Conservation (phyloP, 176 grass and related monocot species). For the Calamus simplicifolius region DNA sequence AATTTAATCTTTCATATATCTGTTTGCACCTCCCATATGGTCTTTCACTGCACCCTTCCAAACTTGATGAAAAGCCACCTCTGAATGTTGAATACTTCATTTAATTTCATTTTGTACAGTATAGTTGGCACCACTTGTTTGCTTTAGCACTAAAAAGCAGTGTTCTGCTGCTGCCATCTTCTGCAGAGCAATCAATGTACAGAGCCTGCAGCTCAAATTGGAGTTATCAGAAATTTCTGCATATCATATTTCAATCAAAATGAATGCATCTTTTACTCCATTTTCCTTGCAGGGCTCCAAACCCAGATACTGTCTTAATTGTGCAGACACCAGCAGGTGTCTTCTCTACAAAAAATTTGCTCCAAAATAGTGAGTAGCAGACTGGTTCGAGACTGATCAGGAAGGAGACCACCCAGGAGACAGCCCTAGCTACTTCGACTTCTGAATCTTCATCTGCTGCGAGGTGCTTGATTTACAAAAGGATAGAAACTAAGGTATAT, state of each 20-base stretch:
- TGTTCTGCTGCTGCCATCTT: too few relatives aligned
- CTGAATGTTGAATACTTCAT: too few relatives aligned
- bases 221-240: too few relatives aligned
- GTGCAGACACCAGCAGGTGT: conserved; percentile 58
- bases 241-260: not conserved
- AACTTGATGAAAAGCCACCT: too few relatives aligned
- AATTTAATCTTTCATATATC: too few relatives aligned
- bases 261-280: not conserved
- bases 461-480: conserved; percentile 64
- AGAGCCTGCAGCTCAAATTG: too few relatives aligned
- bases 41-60: too few relatives aligned
- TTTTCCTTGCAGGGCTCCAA: conserved; percentile 38
- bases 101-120: too few relatives aligned
- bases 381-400: conserved; percentile 37
- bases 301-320: conserved; percentile 67
- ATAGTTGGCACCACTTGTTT: too few relatives aligned
- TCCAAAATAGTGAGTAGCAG: conserved; percentile 50
- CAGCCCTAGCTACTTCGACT: conserved; percentile 17
- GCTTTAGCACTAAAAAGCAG: too few relatives aligned
- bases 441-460: conserved; percentile 43
- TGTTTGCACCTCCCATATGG: too few relatives aligned
- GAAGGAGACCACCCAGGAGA: conserved; percentile 40
- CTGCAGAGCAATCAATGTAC: too few relatives aligned
- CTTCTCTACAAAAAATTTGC: conserved; percentile 59
- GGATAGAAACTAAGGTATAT: conserved; percentile 53